Conservation (phyloP, 2,329 filamentous ascomycete genomes). For the Huntiella bhutanensis region DNA sequence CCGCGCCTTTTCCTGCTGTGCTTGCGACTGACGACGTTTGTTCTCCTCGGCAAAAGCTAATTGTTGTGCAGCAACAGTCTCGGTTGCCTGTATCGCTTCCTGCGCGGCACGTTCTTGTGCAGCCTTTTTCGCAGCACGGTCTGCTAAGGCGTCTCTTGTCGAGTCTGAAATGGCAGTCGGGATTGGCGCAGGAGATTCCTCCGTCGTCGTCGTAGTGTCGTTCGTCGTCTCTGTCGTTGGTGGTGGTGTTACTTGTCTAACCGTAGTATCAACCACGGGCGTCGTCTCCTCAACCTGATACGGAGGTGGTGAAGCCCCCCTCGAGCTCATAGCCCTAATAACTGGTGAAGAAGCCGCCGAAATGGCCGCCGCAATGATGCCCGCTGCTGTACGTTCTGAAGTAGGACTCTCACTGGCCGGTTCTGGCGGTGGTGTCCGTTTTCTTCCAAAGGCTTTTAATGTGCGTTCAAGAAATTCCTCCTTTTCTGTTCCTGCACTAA, state of each 20-base stretch:
- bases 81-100: too few species aligned
- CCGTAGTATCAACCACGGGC: neutral
- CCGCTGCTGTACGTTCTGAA: constrained; percentile 10
- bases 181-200: neutral
- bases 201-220: too few species aligned
- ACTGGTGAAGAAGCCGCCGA: constrained; percentile 13
- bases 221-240: too few species aligned
- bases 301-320: constrained; percentile 12
- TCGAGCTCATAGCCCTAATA: constrained; percentile 8
- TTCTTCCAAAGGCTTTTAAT: constrained; percentile 18
- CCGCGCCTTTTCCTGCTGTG: neutral
- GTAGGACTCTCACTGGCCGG: constrained; percentile 5
- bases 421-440: constrained; percentile 10
- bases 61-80: too few species aligned
- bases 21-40: neutral
- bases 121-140: too few species aligned
- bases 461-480: constrained; percentile 42
- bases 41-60: too few species aligned
- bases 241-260: constrained; percentile 1
- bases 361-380: constrained; percentile 10
- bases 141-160: too few species aligned
- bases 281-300: constrained; percentile 8
- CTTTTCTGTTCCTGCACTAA: constrained; percentile 43
- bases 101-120: too few species aligned
- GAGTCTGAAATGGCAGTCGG: neutral